Percentiles rank a stretch among this genome's conserved stretches.
Conservation (phyloP, 768 basidiomycete genomes). For the Suillus plorans region DNA sequence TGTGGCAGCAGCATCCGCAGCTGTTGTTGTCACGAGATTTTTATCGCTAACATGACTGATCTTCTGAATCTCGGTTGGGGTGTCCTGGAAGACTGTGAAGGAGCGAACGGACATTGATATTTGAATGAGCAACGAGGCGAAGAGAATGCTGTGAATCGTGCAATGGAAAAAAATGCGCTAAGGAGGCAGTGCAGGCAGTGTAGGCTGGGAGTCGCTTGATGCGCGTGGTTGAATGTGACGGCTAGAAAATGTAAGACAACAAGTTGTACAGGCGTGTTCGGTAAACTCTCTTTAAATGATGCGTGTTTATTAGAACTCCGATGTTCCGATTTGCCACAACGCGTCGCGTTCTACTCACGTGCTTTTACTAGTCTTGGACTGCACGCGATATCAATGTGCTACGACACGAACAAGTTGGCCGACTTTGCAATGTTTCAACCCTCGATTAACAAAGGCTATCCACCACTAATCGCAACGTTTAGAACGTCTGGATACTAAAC, state of each 20-base stretch:
- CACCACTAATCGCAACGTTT: not conserved
- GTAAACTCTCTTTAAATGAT: slow-evolving; percentile 29
- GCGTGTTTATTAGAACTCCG: slow-evolving; percentile 32
- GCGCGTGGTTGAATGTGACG: slow-evolving; percentile 33
- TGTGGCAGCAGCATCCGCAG: slow-evolving; percentile 31
- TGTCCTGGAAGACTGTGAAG: slow-evolving; percentile 67
- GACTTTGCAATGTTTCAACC: not conserved
- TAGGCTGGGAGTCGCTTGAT: slow-evolving; percentile 9
- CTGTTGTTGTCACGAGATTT: slow-evolving; percentile 19
- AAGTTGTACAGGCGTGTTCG: slow-evolving; percentile 21
- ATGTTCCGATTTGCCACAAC: slow-evolving; percentile 31
- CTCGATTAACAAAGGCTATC: not conserved
- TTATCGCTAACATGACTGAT: slow-evolving; percentile 27
- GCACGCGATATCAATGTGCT: slow-evolving; percentile 1
- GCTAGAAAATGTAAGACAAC: slow-evolving; percentile 13
- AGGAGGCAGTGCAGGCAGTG: slow-evolving; percentile 7
- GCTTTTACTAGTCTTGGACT: slow-evolving; percentile 2
- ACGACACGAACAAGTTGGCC: not conserved
- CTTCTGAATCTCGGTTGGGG: slow-evolving; percentile 37
- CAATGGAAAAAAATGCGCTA: slow-evolving; percentile 8
- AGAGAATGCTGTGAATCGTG: slow-evolving; percentile 5
- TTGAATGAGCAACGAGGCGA: slow-evolving; percentile 11
- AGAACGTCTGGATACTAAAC: not conserved
- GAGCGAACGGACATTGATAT: slow-evolving; percentile 53
- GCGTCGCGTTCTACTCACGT: slow-evolving; percentile 19